Conservation (phyloP, 495 filamentous ascomycete genomes). For the Penicillium tannophilum region DNA sequence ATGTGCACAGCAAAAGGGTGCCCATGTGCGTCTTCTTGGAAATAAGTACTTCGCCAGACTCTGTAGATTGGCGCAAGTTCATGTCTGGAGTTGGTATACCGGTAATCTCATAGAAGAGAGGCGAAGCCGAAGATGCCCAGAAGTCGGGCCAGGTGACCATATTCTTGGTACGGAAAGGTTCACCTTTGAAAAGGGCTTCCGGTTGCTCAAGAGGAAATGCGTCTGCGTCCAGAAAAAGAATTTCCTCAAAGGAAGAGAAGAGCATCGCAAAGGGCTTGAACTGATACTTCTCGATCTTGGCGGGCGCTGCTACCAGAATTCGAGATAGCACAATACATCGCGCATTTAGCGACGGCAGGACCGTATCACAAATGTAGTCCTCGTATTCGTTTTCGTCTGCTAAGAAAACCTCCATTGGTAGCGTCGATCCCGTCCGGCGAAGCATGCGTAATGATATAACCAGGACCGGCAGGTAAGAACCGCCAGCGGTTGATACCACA, state of each 20-base stretch:
- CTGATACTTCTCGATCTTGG: conserved; percentile 45
- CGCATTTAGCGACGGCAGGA: conserved; percentile 47
- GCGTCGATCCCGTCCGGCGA: conserved; percentile 47
- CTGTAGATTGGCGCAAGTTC: conserved; percentile 35
- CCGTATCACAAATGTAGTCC: conserved; percentile 45
- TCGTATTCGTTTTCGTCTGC: conserved; percentile 46
- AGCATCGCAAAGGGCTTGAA: conserved; percentile 57
- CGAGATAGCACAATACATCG: conserved; percentile 44
- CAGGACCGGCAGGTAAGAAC: conserved; percentile 37
- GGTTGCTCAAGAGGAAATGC: conserved; percentile 50
- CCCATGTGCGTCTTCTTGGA: conserved; percentile 43
- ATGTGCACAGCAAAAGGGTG: conserved; percentile 51
- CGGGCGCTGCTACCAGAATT: conserved; percentile 25
- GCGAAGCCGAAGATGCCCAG: conserved; percentile 50
- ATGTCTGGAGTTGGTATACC: conserved; percentile 26
- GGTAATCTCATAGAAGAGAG: conserved; percentile 52
- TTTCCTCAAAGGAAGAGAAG: conserved; percentile 56
- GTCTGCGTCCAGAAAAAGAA: conserved; percentile 60
- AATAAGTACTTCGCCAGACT: conserved; percentile 53
- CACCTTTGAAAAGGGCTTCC: conserved; percentile 44
- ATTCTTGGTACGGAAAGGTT: conserved; percentile 46
- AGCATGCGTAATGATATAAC: conserved; percentile 54
- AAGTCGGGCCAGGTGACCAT: conserved; percentile 61
- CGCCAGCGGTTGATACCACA: conserved; percentile 44
- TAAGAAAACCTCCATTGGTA: conserved; percentile 57